A percentile compares a stretch with the other conserved stretches of the same genome.
Evolutionary conservation across 176 grass and related monocot genomes (phyloP).

Genomic region (sorghum (Sorghum bicolor)): Sorghum_bicolor_NCBIv3 NC_012875.2:8214001-8214500

Average conservation of each 20-base stretch:
- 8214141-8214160: slow-evolving; percentile 71
- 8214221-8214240: slow-evolving; percentile 31
- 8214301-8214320: slow-evolving; percentile 67
- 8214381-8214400: slow-evolving; percentile 82
- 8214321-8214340: slow-evolving; percentile 70
- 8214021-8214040: slow-evolving; percentile 64
- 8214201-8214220: slow-evolving; percentile 68
- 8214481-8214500: slow-evolving; percentile 52
- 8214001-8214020: slow-evolving; percentile 42
- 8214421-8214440: slow-evolving; percentile 42
- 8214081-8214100: slow-evolving; percentile 56
- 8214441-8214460: slow-evolving; percentile 55
- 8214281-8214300: slow-evolving; percentile 24
- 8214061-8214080: slow-evolving; percentile 58
- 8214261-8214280: slow-evolving; percentile 55
- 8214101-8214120: slow-evolving; percentile 41
- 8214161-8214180: slow-evolving; percentile 72
- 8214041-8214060: slow-evolving; percentile 51
- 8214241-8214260: slow-evolving; percentile 53
- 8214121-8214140: slow-evolving; percentile 74
- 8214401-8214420: slow-evolving; percentile 69
- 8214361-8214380: slow-evolving; percentile 55
- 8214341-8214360: slow-evolving; percentile 56
- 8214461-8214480: slow-evolving; percentile 32
- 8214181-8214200: slow-evolving; percentile 69